Evolutionary conservation across 2,329 filamentous ascomycete genomes (phyloP), one percentile per base, ranked within the genome.

Genomic region (Colletotrichum somersetense): DNA sequence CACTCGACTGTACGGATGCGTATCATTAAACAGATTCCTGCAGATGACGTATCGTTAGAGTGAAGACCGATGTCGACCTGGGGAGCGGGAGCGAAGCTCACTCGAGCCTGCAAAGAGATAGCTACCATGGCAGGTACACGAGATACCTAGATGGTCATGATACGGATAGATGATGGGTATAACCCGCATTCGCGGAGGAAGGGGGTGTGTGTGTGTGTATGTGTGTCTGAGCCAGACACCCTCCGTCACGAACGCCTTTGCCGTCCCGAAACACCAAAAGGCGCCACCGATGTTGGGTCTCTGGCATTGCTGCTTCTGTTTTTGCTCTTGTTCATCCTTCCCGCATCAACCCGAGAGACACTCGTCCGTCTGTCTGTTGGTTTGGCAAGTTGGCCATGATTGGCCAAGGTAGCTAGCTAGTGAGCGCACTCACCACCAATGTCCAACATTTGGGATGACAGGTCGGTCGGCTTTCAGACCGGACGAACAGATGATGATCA

Each of bases 221-320:
- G 42, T 20, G 42, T 44, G 38, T 33, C 2, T 38, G 61, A 12
- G 26, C 4, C 26, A 63, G 33, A 26, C 30, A 63, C 26, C 48
- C 48, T 52, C 14, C 26, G 14, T 30, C 38, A 40, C 59, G 38
- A 56, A 26, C 38, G 48, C 35, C 59, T 48, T 67, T 67, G 50
- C 66, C 58, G 30, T 40, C 26, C 30, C 59, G 52, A 42, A 64
- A 56, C 59, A 50, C 40, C 52, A 64, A 57, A 64, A 61, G 66
- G 61, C 66, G 66, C 66, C 50, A 68, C 66, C 66, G 42, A 64
- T 64, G 16, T 46, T 50, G 52, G 26, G 26, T 50, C 62, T 56
- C 20, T 38, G 20, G 11, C 52, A 30, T 26, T 23, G 12, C 11
- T 30, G 35, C 33, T 38, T n/a, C 33, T 56, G 53, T 18, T n/a